Percentiles rank a stretch among this genome's conserved stretches.
These are phyloP conservation scores for Pulveroboletus ravenelii DNA, from an alignment of 768 basidiomycete species.

Conservation along the genomic window DNA sequence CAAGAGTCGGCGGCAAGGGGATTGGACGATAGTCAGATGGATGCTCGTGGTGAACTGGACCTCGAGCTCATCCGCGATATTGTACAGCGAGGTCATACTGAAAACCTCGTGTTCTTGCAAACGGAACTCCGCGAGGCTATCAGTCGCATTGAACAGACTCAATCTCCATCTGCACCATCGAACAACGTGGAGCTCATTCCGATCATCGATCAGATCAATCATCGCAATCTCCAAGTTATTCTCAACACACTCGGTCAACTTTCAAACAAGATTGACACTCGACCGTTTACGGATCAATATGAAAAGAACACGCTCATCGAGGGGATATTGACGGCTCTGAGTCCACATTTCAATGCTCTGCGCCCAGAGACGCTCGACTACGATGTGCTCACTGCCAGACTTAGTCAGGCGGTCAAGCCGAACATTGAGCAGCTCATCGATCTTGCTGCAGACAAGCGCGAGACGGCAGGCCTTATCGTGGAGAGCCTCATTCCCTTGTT, in stretches of 20 bases:
- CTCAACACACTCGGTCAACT: constrained; percentile 54
- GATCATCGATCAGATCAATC: constrained; percentile 54
- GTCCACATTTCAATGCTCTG: constrained; percentile 57
- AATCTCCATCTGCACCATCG: constrained; percentile 9
- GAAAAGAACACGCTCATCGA: constrained; percentile 58
- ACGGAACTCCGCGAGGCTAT: constrained; percentile 53
- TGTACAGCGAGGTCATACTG: constrained; percentile 62
- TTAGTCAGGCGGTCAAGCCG: constrained; percentile 83
- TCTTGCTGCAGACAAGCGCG: constrained; percentile 81
- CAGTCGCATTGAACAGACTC: constrained; percentile 37
- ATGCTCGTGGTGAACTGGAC: constrained; percentile 74
- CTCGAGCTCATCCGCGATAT: constrained; percentile 69
- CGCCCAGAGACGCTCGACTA: constrained; percentile 72
- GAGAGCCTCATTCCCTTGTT: constrained; percentile 66
- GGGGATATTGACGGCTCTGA: constrained; percentile 52
- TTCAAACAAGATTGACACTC: constrained; percentile 29
- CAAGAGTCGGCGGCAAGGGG: constrained; percentile 56
- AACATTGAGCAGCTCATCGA: constrained; percentile 87
- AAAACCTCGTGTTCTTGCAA: constrained; percentile 53
- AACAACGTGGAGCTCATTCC: constrained; percentile 34
- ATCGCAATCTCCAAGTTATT: constrained; percentile 54
- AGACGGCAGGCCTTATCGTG: constrained; percentile 79
- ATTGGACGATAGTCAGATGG: constrained; percentile 58
- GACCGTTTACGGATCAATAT: constrained; percentile 37
- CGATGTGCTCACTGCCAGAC: constrained; percentile 65